Evolutionary conservation across 495 filamentous ascomycete genomes (phyloP), one percentile per base, ranked within the genome.

Genomic region (Poronia punctata): DNA sequence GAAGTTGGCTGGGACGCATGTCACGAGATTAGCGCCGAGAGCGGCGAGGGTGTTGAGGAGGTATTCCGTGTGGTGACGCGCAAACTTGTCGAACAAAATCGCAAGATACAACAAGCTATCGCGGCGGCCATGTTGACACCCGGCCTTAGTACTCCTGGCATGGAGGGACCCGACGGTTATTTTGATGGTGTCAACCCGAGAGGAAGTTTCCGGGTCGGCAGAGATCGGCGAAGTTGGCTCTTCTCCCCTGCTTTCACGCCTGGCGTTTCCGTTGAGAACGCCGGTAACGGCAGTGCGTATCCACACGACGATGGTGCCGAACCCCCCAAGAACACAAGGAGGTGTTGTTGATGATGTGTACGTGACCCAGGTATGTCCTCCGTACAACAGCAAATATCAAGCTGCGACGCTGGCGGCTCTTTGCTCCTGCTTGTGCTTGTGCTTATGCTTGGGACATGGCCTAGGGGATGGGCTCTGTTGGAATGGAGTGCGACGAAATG

Each of bases 1-100:
- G 88, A 95, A 51, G 80, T 86, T 6, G 87, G 87, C 8, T 95
- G 88, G 88, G 89, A 95, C 54, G 90, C 86, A 47, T 96, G 90
- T 53, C 90, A 97, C 62, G 90, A 98, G 67, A 90, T 98, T 51
- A 87, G 81, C 52, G 89, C 90, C 16, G 86, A 88, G 69, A 86
- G 85, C 56, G 92, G 92, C 12, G 90, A 97, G 67, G 90, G 90
- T 3, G 87, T 98, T 8, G 92, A 98, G 37, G 92, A 98, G 66
- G 90, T 98, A 0, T 98, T 98, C 50, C 76, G 88, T 0, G 90
- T 96, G 12, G 92, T 96, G 26, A 88, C 90, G 25, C 68, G 92
- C 53, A 95, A 95, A 62, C 71, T 98, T 40, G 90, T 98, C 21
- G 90, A 96, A 69, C 87, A 92, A 71, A 79, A 84, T 49, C 75